Evolutionary conservation across 768 basidiomycete genomes (phyloP).

Genomic region (Xerocomus potaroensis): DNA sequence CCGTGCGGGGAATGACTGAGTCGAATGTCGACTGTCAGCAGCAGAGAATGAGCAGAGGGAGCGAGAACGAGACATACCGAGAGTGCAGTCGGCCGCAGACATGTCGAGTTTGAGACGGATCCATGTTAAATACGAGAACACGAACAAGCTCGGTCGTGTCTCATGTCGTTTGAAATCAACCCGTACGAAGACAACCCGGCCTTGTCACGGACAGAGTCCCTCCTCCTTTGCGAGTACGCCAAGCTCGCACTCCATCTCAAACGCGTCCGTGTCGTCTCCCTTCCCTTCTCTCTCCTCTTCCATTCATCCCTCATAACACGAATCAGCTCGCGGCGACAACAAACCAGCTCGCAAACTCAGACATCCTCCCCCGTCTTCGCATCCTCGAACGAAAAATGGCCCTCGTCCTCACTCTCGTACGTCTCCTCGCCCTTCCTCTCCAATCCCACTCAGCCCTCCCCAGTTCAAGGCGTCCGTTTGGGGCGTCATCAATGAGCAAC

Average conservation of each 20-base stretch:
- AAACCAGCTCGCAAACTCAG: constrained; percentile 71
- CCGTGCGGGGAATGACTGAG: constrained; percentile 46
- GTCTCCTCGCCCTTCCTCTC: neutral
- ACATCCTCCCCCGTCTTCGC: constrained; percentile 75
- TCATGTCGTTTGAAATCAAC: constrained; percentile 44
- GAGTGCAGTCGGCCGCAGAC: constrained; percentile 55
- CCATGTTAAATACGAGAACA: neutral
- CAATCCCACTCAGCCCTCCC: constrained; percentile 5
- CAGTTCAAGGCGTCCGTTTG: constrained; percentile 97
- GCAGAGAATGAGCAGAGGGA: constrained; percentile 3
- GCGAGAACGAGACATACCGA: constrained; percentile 43
- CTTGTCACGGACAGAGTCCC: constrained; percentile 64
- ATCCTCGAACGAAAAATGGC: constrained; percentile 92
- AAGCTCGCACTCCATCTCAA: constrained; percentile 80
- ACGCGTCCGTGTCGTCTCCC: constrained; percentile 41
- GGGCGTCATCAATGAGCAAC: constrained; percentile 86
- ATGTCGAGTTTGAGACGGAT: neutral
- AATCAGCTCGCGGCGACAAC: constrained; percentile 68
- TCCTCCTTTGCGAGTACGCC: constrained; percentile 91
- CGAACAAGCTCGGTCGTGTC: neutral
- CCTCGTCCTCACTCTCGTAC: constrained; percentile 85
- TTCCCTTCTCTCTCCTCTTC: neutral
- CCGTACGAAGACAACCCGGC: constrained; percentile 71
- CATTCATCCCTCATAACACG: neutral
- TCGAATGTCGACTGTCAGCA: too few relatives aligned